Evolutionary conservation across 1,284 basidiomycete genomes (phyloP).

Genomic region (Ceratobasidium sp.): DNA sequence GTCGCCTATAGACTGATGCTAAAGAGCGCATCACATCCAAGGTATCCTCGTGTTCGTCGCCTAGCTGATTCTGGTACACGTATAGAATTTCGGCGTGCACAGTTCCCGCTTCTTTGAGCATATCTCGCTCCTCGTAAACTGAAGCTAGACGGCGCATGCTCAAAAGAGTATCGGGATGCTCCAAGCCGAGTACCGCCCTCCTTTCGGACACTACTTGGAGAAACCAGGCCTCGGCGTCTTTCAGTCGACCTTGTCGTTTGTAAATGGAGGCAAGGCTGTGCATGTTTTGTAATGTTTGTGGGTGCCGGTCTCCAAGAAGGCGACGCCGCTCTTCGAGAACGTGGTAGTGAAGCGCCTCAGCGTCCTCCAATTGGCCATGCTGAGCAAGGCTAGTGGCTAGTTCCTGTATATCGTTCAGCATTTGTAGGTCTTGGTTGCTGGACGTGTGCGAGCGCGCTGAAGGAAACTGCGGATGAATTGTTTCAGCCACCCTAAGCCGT

Average conservation of each 20-base stretch:
- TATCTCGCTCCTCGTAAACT: not conserved
- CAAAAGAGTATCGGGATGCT: not conserved
- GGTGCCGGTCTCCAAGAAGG: not conserved
- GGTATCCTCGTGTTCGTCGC: not conserved
- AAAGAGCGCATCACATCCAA: not conserved
- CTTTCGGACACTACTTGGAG: not conserved
- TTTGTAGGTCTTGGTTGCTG: not conserved
- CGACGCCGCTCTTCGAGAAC: not conserved
- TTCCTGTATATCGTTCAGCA: not conserved
- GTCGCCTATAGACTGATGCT: not conserved
- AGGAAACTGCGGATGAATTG: no score
- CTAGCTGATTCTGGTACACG: not conserved
- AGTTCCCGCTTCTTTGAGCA: not conserved
- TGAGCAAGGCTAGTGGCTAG: not conserved
- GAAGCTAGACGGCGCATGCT: not conserved
- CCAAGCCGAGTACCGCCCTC: not conserved
- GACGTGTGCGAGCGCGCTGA: not conserved
- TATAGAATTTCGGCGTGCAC: not conserved
- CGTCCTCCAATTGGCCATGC: not conserved
- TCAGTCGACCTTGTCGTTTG: not conserved
- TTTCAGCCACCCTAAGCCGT: no score
- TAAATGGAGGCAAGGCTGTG: not conserved
- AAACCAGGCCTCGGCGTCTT: not conserved
- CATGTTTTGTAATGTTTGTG: not conserved
- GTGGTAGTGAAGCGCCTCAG: not conserved